A percentile compares a stretch with the other conserved stretches of the same genome.
Evolutionary conservation across 805 yeast genomes (phyloP).

Genomic region (Scheffersomyces stipitis): DNA sequence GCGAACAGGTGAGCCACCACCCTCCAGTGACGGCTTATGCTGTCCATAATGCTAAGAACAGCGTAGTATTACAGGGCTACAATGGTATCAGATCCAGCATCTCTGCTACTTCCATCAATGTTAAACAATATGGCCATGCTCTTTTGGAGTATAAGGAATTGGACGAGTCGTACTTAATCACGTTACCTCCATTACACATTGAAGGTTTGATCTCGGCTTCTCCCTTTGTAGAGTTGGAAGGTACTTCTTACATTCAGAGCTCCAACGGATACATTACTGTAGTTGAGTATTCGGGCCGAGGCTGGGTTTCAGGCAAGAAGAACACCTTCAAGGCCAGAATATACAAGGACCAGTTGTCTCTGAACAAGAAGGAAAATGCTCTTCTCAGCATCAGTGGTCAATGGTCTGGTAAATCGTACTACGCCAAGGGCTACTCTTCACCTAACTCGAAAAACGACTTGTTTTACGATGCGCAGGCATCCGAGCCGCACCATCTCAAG

Average conservation of each 20-base stretch:
- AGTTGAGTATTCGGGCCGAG: slow-evolving; percentile 86
- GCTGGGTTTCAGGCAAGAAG: slow-evolving; percentile 94
- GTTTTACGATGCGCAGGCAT: slow-evolving; percentile 62
- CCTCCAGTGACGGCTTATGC: slow-evolving; percentile 97
- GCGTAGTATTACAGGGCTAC: slow-evolving; percentile 78
- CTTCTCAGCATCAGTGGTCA: slow-evolving; percentile 83
- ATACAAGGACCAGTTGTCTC: slow-evolving; percentile 50
- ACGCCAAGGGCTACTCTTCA: slow-evolving; percentile 54
- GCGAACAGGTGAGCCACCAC: slow-evolving; percentile 96
- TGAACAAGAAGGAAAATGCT: slow-evolving; percentile 57
- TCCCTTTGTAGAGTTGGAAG: slow-evolving; percentile 94
- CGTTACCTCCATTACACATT: slow-evolving; percentile 93
- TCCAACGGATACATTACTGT: slow-evolving; percentile 73
- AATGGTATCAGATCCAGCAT: slow-evolving; percentile 85
- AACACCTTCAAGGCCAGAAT: slow-evolving; percentile 88
- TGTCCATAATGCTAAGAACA: slow-evolving; percentile 68
- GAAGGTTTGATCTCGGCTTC: slow-evolving; percentile 90
- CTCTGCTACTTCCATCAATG: slow-evolving; percentile 72
- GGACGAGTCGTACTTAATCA: slow-evolving; percentile 69
- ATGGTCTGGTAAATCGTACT: slow-evolving; percentile 80
- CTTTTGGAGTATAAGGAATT: slow-evolving; percentile 61
- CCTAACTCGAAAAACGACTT: slow-evolving; percentile 45
- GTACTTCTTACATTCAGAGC: slow-evolving; percentile 79
- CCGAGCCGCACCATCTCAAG: slow-evolving; percentile 51
- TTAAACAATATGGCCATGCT: slow-evolving; percentile 93